These are phyloP conservation scores for Dactylellina sp. DNA, from an alignment of 2,329 filamentous ascomycete genomes.

Conservation along the genomic window DNA sequence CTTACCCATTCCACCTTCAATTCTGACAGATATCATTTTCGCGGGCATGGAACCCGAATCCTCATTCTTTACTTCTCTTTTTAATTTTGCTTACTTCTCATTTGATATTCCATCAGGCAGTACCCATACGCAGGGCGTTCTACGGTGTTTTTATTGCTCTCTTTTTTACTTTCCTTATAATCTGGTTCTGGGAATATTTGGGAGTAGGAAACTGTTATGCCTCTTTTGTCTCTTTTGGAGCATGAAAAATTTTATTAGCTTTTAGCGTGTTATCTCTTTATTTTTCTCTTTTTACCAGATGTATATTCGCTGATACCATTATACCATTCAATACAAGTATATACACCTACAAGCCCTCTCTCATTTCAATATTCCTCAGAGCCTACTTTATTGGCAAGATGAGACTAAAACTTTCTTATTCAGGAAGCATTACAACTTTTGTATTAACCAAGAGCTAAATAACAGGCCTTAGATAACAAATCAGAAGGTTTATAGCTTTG, in stretches of 20 bases:
- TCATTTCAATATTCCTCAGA: too few species aligned
- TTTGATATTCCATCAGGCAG: constrained; percentile 4
- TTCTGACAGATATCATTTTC: background rate
- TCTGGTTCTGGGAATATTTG: constrained; percentile 5
- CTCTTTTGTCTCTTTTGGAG: constrained; percentile 1
- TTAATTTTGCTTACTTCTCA: constrained; percentile 7
- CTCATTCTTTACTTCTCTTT: background rate
- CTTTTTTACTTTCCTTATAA: constrained; percentile 6
- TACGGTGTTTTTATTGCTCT: constrained; percentile 18
- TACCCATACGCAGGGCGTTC: constrained; percentile 50
- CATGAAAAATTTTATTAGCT: constrained; percentile 8
- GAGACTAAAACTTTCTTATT: background rate
- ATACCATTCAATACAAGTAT: background rate
- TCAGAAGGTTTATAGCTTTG: background rate
- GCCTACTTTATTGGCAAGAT: too few species aligned
- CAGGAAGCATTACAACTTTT: constrained; percentile 10
- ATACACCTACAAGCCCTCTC: background rate
- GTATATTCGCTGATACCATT: constrained; percentile 9
- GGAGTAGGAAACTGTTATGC: constrained; percentile 1
- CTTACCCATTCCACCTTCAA: too few species aligned
- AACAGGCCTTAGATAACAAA: background rate
- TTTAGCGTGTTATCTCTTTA: constrained; percentile 13
- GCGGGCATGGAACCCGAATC: background rate
- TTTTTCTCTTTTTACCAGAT: too few species aligned
- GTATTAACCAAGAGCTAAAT: constrained; percentile 15